Evolutionary conservation across 148 eudicot species (phyloP), one percentile per base, ranked within the genome.

Genomic region (Rhododendron vialii): DNA sequence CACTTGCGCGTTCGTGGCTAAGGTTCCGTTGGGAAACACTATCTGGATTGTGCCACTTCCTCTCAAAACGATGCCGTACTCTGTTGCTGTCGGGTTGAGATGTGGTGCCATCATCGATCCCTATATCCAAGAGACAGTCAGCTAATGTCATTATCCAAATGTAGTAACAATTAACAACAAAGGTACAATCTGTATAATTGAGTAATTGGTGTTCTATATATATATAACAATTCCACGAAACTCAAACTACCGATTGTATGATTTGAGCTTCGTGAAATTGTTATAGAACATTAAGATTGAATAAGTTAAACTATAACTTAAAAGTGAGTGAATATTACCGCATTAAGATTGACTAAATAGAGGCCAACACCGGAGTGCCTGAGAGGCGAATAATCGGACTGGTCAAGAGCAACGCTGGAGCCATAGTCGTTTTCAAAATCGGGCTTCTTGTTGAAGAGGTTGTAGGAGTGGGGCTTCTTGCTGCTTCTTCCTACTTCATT

Each of bases 71-170:
- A 95, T 59, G 35, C 94, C 98, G 14, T 94, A 96, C 80, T 96
- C 99, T 1, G 92, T 87, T 0, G 98, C 98, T 22, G 83, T 88
- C 2, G 98, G 98, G 84, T 95, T 96, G 45, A 96, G 78, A 85
- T 95, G 99, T 2, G 99, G 99, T 22, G 99, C 99, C 98, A 96
- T 87, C 98, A 96, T 96, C 1, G 98, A 90, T 67, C 99, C 99
- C 99, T 81, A 0, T 3, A 96, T 17, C 63, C 35, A 69, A 15
- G 1, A 45, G 59, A 28, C 43, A 26, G 67, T 67, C 4, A 67
- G 36, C 47, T 38, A 7, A 17, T 17, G 71, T n/a, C 3, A 24
- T 6, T 10, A 59, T 22, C 10, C 50, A 47, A 47, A 18, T 18
- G 24, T 8, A 57, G 20, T 48, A 10, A 48, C 51, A 48, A 48